Percentiles rank a stretch among this genome's conserved stretches.
Conservation (phyloP, 2,329 filamentous ascomycete species). For the Parastagonospora nodorum region DNA sequence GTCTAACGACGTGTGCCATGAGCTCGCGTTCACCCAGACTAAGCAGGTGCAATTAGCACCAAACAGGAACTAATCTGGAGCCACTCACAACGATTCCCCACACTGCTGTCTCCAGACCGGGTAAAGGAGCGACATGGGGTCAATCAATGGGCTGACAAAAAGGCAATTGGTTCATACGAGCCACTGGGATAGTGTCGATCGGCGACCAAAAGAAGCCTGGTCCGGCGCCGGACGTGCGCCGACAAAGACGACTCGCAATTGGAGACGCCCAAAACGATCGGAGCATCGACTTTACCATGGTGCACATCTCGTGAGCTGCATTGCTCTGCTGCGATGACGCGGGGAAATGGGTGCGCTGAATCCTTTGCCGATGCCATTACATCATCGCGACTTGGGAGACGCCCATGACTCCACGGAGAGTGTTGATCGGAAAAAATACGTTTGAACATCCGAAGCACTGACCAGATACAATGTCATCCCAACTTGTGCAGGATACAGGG, state of each 20-base stretch:
- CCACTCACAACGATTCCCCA: slow-evolving; percentile 37
- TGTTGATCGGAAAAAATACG: not conserved
- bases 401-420: slow-evolving; percentile 2
- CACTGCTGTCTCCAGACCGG: slow-evolving; percentile 38
- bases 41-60: slow-evolving; percentile 34
- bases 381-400: slow-evolving; percentile 19
- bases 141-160: slow-evolving; percentile 32
- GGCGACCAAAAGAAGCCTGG: slow-evolving; percentile 25
- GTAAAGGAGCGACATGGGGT: slow-evolving; percentile 37
- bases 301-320: not conserved
- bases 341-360: slow-evolving; percentile 11
- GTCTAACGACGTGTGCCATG: slow-evolving; percentile 41
- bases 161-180: slow-evolving; percentile 28
- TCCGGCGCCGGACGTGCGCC: slow-evolving; percentile 37
- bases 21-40: slow-evolving; percentile 23
- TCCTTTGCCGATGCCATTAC: slow-evolving; percentile 10
- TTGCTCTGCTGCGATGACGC: slow-evolving; percentile 21
- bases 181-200: slow-evolving; percentile 30
- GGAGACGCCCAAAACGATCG: slow-evolving; percentile 7
- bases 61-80: slow-evolving; percentile 33
- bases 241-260: slow-evolving; percentile 23
- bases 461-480: slow-evolving; percentile 6
- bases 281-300: not conserved
- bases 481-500: slow-evolving; percentile 6
- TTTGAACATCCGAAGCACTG: slow-evolving; percentile 1